phyloP scores from a whole-genome alignment of 495 filamentous ascomycete genomes.

The Amniculicola lignicola region DNA sequence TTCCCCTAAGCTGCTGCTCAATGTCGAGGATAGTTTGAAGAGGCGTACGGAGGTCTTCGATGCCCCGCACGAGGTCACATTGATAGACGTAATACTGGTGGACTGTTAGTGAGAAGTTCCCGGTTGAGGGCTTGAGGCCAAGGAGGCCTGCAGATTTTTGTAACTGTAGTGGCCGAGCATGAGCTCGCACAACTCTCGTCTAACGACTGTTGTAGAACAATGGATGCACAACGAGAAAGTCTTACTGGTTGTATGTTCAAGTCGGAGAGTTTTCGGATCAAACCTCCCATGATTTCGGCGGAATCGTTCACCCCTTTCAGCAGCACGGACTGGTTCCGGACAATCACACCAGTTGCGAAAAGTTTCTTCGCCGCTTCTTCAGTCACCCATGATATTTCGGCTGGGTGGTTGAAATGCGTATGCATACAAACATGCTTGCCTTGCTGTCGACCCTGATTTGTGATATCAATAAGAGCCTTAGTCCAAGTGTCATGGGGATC shows the following conservation, averaged over 20 bases:
- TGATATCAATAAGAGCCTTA: slow-evolving; percentile 48
- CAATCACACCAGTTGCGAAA: slow-evolving; percentile 49
- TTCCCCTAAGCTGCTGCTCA: slow-evolving; percentile 53
- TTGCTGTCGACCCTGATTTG: slow-evolving; percentile 45
- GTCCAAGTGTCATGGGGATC: slow-evolving; percentile 54
- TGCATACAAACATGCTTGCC: slow-evolving; percentile 59
- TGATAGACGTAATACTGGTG: slow-evolving; percentile 56
- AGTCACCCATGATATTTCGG: slow-evolving; percentile 60
- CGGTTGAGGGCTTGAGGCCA: neutral
- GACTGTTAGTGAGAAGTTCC: slow-evolving; percentile 17
- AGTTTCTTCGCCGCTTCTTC: slow-evolving; percentile 49
- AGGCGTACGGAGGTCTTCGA: slow-evolving; percentile 61
- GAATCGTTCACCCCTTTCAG: slow-evolving; percentile 57
- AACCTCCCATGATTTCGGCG: slow-evolving; percentile 48
- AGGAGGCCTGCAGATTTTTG: neutral
- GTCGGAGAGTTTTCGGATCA: slow-evolving; percentile 53
- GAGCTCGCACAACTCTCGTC: neutral
- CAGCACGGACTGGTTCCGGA: slow-evolving; percentile 47
- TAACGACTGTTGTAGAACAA: too few species aligned
- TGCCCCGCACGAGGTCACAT: slow-evolving; percentile 54
- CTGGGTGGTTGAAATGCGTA: slow-evolving; percentile 61
- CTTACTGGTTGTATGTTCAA: slow-evolving; percentile 54
- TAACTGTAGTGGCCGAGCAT: neutral
- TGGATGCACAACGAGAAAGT: too few species aligned
- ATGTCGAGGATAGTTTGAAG: slow-evolving; percentile 55